Percentiles rank a stretch among this genome's conserved stretches.
phyloP scores from a whole-genome alignment of 805 yeast genomes.

The Ogataea allantospora region DNA sequence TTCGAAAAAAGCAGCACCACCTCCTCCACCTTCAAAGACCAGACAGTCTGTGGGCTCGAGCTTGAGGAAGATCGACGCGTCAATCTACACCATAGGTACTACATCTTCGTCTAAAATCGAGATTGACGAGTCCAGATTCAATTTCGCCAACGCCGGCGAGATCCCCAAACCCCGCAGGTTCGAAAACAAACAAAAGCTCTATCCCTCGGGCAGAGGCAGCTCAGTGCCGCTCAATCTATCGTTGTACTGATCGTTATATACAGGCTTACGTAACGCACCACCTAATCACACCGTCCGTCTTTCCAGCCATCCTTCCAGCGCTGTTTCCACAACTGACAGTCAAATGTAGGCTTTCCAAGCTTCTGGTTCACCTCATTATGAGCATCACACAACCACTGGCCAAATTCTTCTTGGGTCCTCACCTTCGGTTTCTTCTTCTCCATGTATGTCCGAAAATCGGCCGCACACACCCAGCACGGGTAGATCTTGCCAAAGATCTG shows the following conservation, averaged over 20 bases:
- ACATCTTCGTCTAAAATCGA: conserved; percentile 33
- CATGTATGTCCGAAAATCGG: conserved; percentile 71
- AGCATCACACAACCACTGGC: conserved; percentile 91
- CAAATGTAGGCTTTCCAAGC: conserved; percentile 81
- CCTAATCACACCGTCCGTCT: conserved; percentile 48
- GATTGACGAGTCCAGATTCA: conserved; percentile 74
- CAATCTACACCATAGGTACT: conserved; percentile 61
- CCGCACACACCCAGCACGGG: conserved; percentile 94
- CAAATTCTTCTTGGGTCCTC: conserved; percentile 70
- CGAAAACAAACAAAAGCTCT: conserved; percentile 67
- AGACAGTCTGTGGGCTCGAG: conserved; percentile 49
- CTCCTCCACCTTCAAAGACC: conserved; percentile 40
- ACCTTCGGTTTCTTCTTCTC: conserved; percentile 53
- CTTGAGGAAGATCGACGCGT: conserved; percentile 60
- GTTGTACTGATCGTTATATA: conserved; percentile 15
- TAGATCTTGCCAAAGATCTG: conserved; percentile 72
- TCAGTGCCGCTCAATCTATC: conserved; percentile 80
- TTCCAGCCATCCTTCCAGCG: conserved; percentile 98
- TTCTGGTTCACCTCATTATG: conserved; percentile 91
- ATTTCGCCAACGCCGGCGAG: conserved; percentile 62
- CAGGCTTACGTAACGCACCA: background rate
- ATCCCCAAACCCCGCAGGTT: conserved; percentile 88
- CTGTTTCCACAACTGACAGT: conserved; percentile 86
- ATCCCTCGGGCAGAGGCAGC: conserved; percentile 94
- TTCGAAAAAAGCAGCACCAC: conserved; percentile 26